Percentiles rank a stretch among this genome's conserved stretches.
Evolutionary conservation across 2,329 filamentous ascomycete species (phyloP).

Genomic region (Tolypocladium tundrense): DNA sequence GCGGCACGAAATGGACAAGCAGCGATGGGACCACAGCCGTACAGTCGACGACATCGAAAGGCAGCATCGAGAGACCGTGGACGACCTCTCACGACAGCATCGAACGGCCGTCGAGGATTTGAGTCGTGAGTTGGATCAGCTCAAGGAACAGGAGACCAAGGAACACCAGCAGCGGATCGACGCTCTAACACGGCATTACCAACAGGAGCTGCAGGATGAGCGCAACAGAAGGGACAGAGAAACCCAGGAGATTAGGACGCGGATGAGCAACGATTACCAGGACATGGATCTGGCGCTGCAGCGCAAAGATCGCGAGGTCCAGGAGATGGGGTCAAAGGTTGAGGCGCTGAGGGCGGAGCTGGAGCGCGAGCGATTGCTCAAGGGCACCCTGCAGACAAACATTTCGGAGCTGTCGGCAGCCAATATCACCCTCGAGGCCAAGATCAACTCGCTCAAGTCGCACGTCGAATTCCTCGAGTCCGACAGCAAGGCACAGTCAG

Average conservation of each 20-base stretch:
- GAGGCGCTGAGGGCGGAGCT: conserved; percentile 39
- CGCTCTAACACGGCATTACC: conserved; percentile 50
- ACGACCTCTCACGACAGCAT: conserved; percentile 25
- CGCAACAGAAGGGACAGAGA: conserved; percentile 47
- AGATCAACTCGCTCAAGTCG: conserved; percentile 64
- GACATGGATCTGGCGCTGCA: conserved; percentile 36
- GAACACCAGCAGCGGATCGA: conserved; percentile 60
- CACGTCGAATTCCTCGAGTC: conserved; percentile 86
- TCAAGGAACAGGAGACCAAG: conserved; percentile 36
- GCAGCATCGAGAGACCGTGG: conserved; percentile 22
- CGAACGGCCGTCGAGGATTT: conserved; percentile 21
- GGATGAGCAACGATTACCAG: conserved; percentile 39
- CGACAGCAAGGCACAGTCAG: conserved; percentile 78
- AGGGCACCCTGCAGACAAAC: conserved; percentile 39
- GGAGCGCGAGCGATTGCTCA: conserved; percentile 54
- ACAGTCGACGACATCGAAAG: conserved; percentile 45
- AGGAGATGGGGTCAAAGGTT: conserved; percentile 32
- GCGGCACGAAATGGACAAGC: conserved; percentile 24
- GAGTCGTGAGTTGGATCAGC: conserved; percentile 33
- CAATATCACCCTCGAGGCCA: conserved; percentile 60
- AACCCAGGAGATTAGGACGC: conserved; percentile 51
- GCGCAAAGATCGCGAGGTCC: conserved; percentile 44
- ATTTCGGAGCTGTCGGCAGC: conserved; percentile 50
- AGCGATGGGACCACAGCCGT: conserved; percentile 23
- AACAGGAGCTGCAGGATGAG: conserved; percentile 57